A percentile compares a stretch with the other conserved stretches of the same genome.
phyloP scores from a whole-genome alignment of 192 early-diverging fungal genomes.

The Backusella tarrabulga region DNA sequence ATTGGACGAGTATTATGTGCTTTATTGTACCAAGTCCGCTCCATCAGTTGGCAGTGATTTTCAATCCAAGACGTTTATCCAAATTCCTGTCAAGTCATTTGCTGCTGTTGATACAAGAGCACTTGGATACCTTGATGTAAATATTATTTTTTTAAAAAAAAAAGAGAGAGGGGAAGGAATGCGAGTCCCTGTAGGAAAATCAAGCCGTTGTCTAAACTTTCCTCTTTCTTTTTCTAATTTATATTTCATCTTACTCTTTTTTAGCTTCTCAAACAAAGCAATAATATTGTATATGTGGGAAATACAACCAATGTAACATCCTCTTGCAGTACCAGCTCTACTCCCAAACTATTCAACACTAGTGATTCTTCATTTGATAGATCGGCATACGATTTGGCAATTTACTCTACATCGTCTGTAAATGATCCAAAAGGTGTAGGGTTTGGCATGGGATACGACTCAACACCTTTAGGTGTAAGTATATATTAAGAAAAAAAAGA shows the following conservation, averaged over 20 bases:
- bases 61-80: constrained; percentile 22
- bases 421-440: constrained; percentile 26
- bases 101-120: constrained; percentile 32
- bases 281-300: constrained; percentile 26
- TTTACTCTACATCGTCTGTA: constrained; percentile 16
- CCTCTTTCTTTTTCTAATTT: not conserved
- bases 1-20: constrained; percentile 33
- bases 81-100: constrained; percentile 35
- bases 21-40: constrained; percentile 32
- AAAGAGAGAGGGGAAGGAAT: not conserved
- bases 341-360: not conserved
- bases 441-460: constrained; percentile 16
- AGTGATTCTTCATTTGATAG: constrained; percentile 4
- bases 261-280: constrained; percentile 34
- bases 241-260: not conserved
- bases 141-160: not conserved
- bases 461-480: constrained; percentile 24
- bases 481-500: not conserved
- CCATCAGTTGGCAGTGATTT: constrained; percentile 17
- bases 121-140: constrained; percentile 48
- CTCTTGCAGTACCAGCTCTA: constrained; percentile 31
- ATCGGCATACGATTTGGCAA: constrained; percentile 16
- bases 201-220: not conserved
- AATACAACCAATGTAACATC: constrained; percentile 37
- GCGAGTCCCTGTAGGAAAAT: not conserved